Evolutionary conservation across 352 stramenopile genomes (phyloP), one percentile per base, ranked within the genome.

Genomic region (Pythium phragmitis): DNA sequence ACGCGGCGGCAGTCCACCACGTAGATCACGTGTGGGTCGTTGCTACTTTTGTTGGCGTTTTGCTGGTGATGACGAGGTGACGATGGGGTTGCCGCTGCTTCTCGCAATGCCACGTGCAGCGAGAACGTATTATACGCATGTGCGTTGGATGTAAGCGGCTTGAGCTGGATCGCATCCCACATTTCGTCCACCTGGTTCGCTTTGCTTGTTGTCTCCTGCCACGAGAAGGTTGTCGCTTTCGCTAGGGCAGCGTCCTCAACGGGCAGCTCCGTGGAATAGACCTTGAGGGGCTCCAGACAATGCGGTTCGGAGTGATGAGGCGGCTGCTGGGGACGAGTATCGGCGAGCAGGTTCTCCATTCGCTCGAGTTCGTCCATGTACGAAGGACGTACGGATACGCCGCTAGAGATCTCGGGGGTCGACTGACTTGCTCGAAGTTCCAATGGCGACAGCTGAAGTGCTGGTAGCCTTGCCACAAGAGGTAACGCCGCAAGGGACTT

Each of bases 311-410:
- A 14, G 34, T 30, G 41, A 23, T 14, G 41, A 23, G 6, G 13
- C 14, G 11, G 41, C 36, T 37, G 30, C 4, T 55, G 11, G 7
- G 34, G 39, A 21, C 34, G 9, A 26, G 3, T 33, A 37, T 75
- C 47, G 2, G 65, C 64, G 3, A 90, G 74, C 59, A 90, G 66
- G 57, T 70, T 49, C 61, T 90, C 79, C 62, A 90, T 87, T n/a
- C 53, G 67, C 5, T 70, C 74, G 12, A 90, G 53, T 36, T 90
- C 77, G 36, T 76, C 64, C 28, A 88, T 34, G 53, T 88, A 89
- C 13, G 60, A 74, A 21, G 48, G 48, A 14, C 39, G 37, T 34
- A 21, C n/a, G 17, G 16, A 5, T 11, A 12, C 14, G 3, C 13
- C 0, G 21, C 6, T 33, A 8, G 34, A 5, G 7, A 58, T 48